Conservation (phyloP, 2,329 filamentous ascomycete genomes). For the Zelopaecilomyces penicillatus region DNA sequence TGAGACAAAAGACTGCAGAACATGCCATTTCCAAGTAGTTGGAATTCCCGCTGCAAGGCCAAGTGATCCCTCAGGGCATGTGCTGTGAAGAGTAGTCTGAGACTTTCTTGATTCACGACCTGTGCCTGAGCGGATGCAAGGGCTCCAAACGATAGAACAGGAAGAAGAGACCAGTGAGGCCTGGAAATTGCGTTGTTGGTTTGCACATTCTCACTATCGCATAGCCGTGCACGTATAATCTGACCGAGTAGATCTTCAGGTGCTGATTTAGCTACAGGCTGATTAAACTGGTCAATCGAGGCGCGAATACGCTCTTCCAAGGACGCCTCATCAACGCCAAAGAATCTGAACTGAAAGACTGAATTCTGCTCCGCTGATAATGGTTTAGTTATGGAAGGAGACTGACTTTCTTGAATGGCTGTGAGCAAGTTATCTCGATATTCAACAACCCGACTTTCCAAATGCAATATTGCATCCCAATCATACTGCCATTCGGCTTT, state of each 20-base stretch:
- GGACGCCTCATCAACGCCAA: constrained; percentile 37
- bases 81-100: constrained; percentile 64
- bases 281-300: constrained; percentile 40
- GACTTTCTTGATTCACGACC: constrained; percentile 67
- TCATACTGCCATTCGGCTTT: constrained; percentile 59
- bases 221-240: constrained; percentile 34
- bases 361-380: constrained; percentile 6
- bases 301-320: constrained; percentile 40
- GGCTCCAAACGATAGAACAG: constrained; percentile 67
- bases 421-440: constrained; percentile 23
- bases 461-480: constrained; percentile 58
- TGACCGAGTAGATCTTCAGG: constrained; percentile 28
- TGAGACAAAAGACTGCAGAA: constrained; percentile 75
- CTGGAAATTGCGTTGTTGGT: constrained; percentile 25
- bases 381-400: not conserved
- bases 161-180: constrained; percentile 51
- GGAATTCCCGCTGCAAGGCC: constrained; percentile 66
- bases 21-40: constrained; percentile 74
- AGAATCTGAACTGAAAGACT: constrained; percentile 16
- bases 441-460: constrained; percentile 51
- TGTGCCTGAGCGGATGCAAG: constrained; percentile 66
- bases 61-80: constrained; percentile 68
- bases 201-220: constrained; percentile 16
- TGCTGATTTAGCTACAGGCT: constrained; percentile 16
- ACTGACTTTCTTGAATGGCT: constrained; percentile 13